phyloP scores from a whole-genome alignment of 139 green algal genomes.

The Ettlia oleoabundans region DNA sequence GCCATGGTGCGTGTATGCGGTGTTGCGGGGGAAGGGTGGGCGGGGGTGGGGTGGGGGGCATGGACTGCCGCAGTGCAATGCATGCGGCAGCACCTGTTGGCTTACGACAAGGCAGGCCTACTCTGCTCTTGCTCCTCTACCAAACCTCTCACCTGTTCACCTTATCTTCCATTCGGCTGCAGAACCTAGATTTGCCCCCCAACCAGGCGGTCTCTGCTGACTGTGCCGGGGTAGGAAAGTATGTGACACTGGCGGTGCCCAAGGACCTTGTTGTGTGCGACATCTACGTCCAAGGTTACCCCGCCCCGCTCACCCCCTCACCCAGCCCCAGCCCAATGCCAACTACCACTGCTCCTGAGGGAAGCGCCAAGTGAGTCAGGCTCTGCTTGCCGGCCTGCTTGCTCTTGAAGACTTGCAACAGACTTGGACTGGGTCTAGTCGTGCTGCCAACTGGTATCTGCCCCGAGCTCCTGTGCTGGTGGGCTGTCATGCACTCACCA shows the following conservation, averaged over 20 bases:
- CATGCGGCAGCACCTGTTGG: too few relatives aligned
- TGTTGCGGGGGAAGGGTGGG: neutral
- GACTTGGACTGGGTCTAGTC: too few relatives aligned
- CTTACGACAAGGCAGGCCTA: too few relatives aligned
- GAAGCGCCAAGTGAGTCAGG: neutral
- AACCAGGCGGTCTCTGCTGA: neutral
- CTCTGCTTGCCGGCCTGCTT: too few relatives aligned
- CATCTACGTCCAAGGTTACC: neutral
- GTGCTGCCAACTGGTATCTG: too few relatives aligned
- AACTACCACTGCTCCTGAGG: too few relatives aligned
- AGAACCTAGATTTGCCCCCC: conserved; percentile 8
- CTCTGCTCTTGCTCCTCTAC: too few relatives aligned
- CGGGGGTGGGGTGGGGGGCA: neutral
- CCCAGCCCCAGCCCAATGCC: neutral
- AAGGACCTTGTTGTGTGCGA: conserved; percentile 16
- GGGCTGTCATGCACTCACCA: too few relatives aligned
- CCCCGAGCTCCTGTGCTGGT: too few relatives aligned
- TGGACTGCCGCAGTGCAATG: too few relatives aligned
- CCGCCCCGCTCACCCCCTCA: neutral
- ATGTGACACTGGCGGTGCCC: conserved; percentile 18
- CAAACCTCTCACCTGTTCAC: neutral
- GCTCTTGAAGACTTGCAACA: too few relatives aligned
- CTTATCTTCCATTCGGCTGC: neutral
- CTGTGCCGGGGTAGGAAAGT: neutral
- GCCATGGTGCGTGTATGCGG: conserved; percentile 9